These are phyloP conservation scores for Fusarium pseudograminearum DNA, from an alignment of 2,329 filamentous ascomycete species.

Conservation along the genomic window DNA sequence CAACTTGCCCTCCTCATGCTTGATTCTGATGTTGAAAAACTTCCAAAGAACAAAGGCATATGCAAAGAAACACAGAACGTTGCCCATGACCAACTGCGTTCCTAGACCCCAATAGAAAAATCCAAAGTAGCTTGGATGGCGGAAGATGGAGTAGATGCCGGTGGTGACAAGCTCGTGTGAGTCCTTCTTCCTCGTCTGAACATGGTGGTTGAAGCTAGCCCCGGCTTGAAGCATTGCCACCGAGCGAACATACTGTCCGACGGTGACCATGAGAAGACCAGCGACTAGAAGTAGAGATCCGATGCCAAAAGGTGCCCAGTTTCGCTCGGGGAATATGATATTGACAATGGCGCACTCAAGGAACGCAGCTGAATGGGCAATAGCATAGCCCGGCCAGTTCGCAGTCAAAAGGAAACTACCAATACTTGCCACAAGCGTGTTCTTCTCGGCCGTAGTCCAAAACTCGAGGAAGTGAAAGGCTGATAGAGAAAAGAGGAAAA, in stretches of 20 bases:
- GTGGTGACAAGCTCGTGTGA: slow-evolving; percentile 84
- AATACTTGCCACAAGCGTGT: slow-evolving; percentile 78
- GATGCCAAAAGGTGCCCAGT: slow-evolving; percentile 60
- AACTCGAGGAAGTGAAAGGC: slow-evolving; percentile 97
- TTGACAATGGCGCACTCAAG: slow-evolving; percentile 76
- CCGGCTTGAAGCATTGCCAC: slow-evolving; percentile 90
- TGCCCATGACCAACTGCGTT: slow-evolving; percentile 90
- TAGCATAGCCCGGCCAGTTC: slow-evolving; percentile 87
- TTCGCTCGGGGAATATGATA: slow-evolving; percentile 64
- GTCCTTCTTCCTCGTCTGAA: slow-evolving; percentile 76
- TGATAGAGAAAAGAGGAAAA: slow-evolving; percentile 76
- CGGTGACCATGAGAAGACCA: slow-evolving; percentile 72
- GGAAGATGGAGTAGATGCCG: slow-evolving; percentile 80
- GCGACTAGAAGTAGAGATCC: slow-evolving; percentile 59
- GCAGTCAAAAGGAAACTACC: slow-evolving; percentile 84
- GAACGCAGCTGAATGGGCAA: slow-evolving; percentile 82
- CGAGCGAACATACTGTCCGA: slow-evolving; percentile 82
- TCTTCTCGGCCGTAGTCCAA: slow-evolving; percentile 87
- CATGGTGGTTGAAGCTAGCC: slow-evolving; percentile 89
- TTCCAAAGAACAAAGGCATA: slow-evolving; percentile 84
- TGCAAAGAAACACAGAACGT: slow-evolving; percentile 78
- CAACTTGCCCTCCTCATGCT: slow-evolving; percentile 81
- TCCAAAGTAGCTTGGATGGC: slow-evolving; percentile 96
- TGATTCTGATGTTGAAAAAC: slow-evolving; percentile 83
- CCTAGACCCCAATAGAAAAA: slow-evolving; percentile 99